Evolutionary conservation across 179 eudicot genomes (phyloP).

Genomic region (Beta lomatogona): DNA sequence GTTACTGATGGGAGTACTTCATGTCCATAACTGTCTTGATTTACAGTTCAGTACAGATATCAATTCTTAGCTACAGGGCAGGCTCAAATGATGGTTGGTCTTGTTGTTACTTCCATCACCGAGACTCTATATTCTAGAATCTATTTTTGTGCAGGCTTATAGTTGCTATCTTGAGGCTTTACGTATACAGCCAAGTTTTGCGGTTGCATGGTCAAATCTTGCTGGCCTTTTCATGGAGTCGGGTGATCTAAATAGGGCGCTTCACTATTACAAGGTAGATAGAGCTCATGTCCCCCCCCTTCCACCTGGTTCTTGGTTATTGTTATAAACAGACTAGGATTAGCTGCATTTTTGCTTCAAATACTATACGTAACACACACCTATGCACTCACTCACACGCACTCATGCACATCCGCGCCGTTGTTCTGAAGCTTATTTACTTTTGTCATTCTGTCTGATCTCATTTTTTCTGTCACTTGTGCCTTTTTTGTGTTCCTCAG

Average conservation of each 20-base stretch:
- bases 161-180: conserved; percentile 87
- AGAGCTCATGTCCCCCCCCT: neutral
- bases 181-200: conserved; percentile 83
- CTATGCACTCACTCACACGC: too few relatives aligned
- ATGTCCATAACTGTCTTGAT: conserved; percentile 38
- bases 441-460: neutral
- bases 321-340: neutral
- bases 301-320: neutral
- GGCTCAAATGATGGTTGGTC: conserved; percentile 44
- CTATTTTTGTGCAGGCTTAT: conserved; percentile 77
- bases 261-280: conserved; percentile 82
- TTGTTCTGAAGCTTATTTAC: too few relatives aligned
- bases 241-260: conserved; percentile 81
- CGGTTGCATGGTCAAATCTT: conserved; percentile 97
- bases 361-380: too few relatives aligned
- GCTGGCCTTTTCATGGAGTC: conserved; percentile 97
- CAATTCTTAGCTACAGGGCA: conserved; percentile 44
- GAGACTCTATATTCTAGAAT: conserved; percentile 48
- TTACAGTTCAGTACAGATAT: conserved; percentile 41
- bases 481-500: conserved; percentile 37
- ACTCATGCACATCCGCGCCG: too few relatives aligned
- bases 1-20: conserved; percentile 40
- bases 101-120: conserved; percentile 47
- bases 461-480: neutral
- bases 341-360: neutral